Base-by-base conservation (phyloP, 306 rosid genomes). In the Prunus davidiana region DNA sequence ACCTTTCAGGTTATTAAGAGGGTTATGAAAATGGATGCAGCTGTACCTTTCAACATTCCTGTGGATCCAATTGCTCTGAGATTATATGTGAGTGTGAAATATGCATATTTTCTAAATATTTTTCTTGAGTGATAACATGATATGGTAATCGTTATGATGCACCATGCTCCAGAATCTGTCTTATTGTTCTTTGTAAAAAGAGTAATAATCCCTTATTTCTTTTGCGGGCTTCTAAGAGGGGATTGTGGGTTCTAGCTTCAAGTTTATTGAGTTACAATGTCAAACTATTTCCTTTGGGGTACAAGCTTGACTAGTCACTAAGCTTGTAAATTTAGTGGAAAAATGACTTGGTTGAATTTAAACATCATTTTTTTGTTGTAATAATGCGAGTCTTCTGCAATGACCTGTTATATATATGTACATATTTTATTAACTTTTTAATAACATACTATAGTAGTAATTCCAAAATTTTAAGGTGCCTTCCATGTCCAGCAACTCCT, bases 1-100 rank as follows among this genome's bases (percentile, higher is more conserved):
- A 62, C 62, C 60, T 41, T 73, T 62, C 72, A 89, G 90, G 76
- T 89, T 58, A 74, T 89, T 78, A 86, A 82, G 83, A 89, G 82
- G 83, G 83, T 89, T 52, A 89, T 89, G 93, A 89, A 82, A 79
- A 89, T 89, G 93, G 93, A 89, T 73, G 93, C 93, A 32, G 90
- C 93, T 15, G 90, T 84, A 47, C 93, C 90, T 81, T 89, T 89
- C 75, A 89, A 89, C 85, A 87, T 81, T 77, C 93, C 93, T 67
- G 93, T 89, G 57, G 87, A 89, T 78, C 93, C 93, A 7, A 84
- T 82, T 70, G 93, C 93, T 78, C 72, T 89, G 22, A 88, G 93
- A 71, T 86, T 89, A 78, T 90, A 89, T 58, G 93, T 89, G 74
- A 89, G 93, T 76, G 64, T 62, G 50, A 62, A 20, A 57, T 71